Base-by-base conservation (phyloP, 2,329 filamentous ascomycete genomes). In the Boeremia exigua region DNA sequence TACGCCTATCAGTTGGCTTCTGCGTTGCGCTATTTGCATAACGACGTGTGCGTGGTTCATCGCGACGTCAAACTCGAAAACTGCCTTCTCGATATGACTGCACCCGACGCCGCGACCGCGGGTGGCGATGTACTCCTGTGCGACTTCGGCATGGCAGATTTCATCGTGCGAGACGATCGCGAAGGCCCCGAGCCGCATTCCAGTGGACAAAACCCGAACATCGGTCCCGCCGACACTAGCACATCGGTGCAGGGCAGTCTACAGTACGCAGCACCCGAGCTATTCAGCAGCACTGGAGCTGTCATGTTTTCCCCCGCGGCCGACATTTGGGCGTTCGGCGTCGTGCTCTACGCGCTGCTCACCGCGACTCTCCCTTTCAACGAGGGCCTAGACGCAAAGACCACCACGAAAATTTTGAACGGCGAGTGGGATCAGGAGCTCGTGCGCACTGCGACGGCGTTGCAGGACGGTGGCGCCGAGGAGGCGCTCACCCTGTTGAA, bases 31-130 rank as follows among this genome's bases (percentile, higher is more conserved):
- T 89, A 89, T 68, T 76, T 89, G 8, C 87, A 89, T 67, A 84
- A 88, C 69, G 87, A 89, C 66, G 84, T 87, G 23, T 81, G 83
- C 27, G 81, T 89, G 25, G 85, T 88, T 23, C 87, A 89, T 67
- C 81, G 87, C 43, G 87, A 89, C 68, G 82, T 89, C 68, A 89
- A 89, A 70, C 80, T 89, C 23, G 87, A 89, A 67, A 89, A 89
- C 61, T 88, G 86, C 61, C 80, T 89, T 2, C 66, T 89, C 32
- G 85, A 88, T 62, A 81, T 83, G 60, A 76, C 81, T 15, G 75
- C 75, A 6, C 75, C 78, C 3, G 69, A 79, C 7, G 79, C 81
- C 5, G 79, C 79, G 9, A 72, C 71, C 0, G 77, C 82, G 33
- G 80, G 82, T 14, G 85, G 84, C 8, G 81, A 82, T 32, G 67